Evolutionary conservation across 495 filamentous ascomycete genomes (phyloP).

Genomic region (Tuber umbilicatum): DNA sequence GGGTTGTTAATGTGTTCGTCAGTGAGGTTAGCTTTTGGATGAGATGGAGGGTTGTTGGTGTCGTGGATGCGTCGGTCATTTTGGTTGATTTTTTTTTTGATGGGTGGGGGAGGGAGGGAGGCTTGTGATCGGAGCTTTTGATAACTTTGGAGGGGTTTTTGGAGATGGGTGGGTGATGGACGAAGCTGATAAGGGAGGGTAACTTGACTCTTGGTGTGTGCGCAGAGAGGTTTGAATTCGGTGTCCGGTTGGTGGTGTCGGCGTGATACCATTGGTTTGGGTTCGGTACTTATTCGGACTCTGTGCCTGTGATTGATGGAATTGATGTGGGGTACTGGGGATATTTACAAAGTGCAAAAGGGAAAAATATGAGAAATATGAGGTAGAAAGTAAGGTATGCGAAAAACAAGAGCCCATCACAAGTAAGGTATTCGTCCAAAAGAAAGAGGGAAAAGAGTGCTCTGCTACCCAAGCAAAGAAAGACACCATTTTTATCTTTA

Average conservation of each 20-base stretch:
- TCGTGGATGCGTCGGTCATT: neutral
- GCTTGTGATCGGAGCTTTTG: neutral
- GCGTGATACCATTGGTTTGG: neutral
- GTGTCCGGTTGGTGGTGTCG: neutral
- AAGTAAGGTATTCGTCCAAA: neutral
- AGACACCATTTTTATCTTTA: conserved; percentile 44
- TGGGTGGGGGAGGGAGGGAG: neutral
- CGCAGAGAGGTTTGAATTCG: neutral
- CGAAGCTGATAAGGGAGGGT: neutral
- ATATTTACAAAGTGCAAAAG: neutral
- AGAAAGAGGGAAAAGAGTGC: neutral
- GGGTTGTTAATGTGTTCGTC: neutral
- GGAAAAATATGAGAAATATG: neutral
- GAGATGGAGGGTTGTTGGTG: neutral
- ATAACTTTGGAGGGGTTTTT: neutral
- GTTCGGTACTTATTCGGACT: neutral
- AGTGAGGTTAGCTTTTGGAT: neutral
- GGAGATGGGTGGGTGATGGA: neutral
- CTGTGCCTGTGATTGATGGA: neutral
- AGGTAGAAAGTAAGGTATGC: neutral
- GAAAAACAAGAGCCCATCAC: neutral
- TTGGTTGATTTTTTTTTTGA: neutral
- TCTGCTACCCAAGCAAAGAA: neutral
- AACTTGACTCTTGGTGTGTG: neutral
- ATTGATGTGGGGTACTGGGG: neutral